These are phyloP conservation scores for Telfairia occidentalis DNA, from an alignment of 331 rosid genomes.

Conservation along the genomic window DNA sequence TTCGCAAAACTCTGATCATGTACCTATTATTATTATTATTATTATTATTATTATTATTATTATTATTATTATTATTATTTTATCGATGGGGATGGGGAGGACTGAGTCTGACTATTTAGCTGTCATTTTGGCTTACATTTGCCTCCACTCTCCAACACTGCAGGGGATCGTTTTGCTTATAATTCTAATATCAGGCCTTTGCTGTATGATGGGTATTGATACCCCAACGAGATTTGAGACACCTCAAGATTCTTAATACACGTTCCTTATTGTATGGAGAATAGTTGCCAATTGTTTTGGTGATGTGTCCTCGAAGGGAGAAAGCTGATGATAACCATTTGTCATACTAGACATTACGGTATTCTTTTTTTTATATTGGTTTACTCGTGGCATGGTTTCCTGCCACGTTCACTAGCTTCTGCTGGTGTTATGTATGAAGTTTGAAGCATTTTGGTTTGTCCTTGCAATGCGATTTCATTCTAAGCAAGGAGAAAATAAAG, in stretches of 20 bases:
- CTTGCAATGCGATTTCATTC: not conserved
- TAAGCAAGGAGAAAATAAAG: constrained; percentile 10
- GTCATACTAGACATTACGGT: not conserved
- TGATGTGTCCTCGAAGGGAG: not conserved
- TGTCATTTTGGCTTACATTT: not conserved
- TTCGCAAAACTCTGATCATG: not conserved
- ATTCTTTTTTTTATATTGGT: not conserved
- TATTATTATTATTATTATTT: too few relatives aligned
- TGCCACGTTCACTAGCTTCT: not conserved
- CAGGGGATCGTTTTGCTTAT: constrained; percentile 84
- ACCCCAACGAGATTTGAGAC: constrained; percentile 92
- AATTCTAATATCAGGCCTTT: constrained; percentile 84
- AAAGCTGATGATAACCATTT: not conserved
- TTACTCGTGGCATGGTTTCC: constrained; percentile 4
- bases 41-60: too few relatives aligned
- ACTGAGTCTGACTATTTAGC: not conserved
- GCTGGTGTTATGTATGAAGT: not conserved
- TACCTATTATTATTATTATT: too few relatives aligned
- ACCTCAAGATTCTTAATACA: constrained; percentile 65
- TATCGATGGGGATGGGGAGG: too few relatives aligned
- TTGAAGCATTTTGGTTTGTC: not conserved
- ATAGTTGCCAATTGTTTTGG: not conserved
- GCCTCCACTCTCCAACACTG: constrained; percentile 17
- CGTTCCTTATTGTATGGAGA: not conserved
- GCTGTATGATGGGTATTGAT: constrained; percentile 99